phyloP scores from a whole-genome alignment of 805 yeast genomes.

The Wickerhamiella kurtzmanii region DNA sequence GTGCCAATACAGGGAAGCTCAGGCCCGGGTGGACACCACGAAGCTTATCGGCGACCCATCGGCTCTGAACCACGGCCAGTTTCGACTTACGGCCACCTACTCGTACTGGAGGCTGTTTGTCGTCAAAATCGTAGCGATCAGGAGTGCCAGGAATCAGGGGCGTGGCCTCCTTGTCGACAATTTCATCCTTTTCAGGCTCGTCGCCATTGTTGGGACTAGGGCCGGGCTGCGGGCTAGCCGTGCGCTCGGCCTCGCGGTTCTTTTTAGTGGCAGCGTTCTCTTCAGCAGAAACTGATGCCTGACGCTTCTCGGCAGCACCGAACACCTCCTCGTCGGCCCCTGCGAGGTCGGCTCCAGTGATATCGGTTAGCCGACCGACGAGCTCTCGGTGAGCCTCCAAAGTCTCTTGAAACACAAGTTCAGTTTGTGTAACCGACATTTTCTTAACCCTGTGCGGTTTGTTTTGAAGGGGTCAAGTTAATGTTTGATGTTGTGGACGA shows the following conservation, averaged over 20 bases:
- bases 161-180: background rate
- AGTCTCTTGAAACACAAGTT: background rate
- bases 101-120: slow-evolving; percentile 16
- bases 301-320: background rate
- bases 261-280: background rate
- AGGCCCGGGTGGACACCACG: slow-evolving; percentile 47
- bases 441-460: too few relatives aligned
- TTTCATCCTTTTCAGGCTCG: background rate
- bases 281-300: background rate
- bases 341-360: background rate
- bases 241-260: background rate
- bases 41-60: slow-evolving; percentile 52
- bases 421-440: background rate
- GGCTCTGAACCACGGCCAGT: slow-evolving; percentile 78
- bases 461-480: too few relatives aligned
- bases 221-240: too few relatives aligned
- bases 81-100: slow-evolving; percentile 83
- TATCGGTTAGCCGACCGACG: background rate
- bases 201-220: background rate
- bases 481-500: too few relatives aligned
- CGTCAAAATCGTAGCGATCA: slow-evolving; percentile 21
- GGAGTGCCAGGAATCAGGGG: slow-evolving; percentile 17
- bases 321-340: background rate
- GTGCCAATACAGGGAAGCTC: slow-evolving; percentile 62
- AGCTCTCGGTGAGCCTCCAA: background rate